These are phyloP conservation scores for Conticribra guillardii DNA, from an alignment of 108 stramenopile species.

Conservation along the genomic window DNA sequence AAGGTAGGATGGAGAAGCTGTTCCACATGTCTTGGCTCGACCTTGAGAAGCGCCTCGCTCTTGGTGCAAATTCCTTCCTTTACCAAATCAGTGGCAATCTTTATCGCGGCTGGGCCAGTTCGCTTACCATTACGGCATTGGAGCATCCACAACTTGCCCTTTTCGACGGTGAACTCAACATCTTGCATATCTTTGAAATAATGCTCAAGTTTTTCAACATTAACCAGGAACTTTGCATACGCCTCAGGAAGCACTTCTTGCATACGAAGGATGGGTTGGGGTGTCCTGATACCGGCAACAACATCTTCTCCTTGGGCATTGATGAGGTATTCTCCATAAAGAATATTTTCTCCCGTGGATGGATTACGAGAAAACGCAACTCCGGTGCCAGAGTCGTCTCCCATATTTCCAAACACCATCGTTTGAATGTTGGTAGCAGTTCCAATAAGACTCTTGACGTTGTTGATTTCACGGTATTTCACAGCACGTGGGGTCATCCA, in stretches of 20 bases:
- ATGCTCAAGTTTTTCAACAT: constrained; percentile 75
- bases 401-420: constrained; percentile 92
- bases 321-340: constrained; percentile 89
- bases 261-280: constrained; percentile 77
- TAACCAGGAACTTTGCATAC: constrained; percentile 78
- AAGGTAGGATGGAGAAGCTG: constrained; percentile 87
- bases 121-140: constrained; percentile 88
- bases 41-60: constrained; percentile 76
- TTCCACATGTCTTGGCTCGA: constrained; percentile 83
- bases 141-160: constrained; percentile 91
- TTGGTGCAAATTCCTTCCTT: constrained; percentile 75
- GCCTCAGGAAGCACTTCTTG: constrained; percentile 73
- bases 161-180: constrained; percentile 91
- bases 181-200: constrained; percentile 93
- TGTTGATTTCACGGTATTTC: constrained; percentile 84
- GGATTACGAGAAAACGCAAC: constrained; percentile 90
- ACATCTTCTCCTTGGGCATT: constrained; percentile 94
- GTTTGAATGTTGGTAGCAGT: constrained; percentile 77
- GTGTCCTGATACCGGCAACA: constrained; percentile 89
- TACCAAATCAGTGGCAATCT: constrained; percentile 84
- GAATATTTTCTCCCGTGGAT: constrained; percentile 69
- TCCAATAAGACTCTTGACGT: constrained; percentile 74
- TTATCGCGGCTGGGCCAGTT: constrained; percentile 82
- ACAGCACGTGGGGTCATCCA: constrained; percentile 88
- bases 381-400: constrained; percentile 77